Percentiles rank a stretch among this genome's conserved stretches.
Evolutionary conservation across 2,329 filamentous ascomycete species (phyloP).

Genomic region (Botrytis deweyae): DNA sequence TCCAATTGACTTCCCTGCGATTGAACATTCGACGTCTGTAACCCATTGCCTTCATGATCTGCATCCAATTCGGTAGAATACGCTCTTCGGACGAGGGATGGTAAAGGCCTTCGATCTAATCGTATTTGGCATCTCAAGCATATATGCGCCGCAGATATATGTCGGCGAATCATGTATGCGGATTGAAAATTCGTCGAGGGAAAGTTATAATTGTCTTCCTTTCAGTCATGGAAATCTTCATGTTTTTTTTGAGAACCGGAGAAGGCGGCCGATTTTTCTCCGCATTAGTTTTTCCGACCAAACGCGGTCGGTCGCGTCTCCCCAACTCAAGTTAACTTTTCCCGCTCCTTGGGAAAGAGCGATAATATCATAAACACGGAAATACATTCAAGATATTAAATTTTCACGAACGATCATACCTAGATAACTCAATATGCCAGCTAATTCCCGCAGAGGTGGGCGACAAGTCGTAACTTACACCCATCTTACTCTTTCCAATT

Average conservation of each 20-base stretch:
- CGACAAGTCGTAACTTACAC: constrained; percentile 11
- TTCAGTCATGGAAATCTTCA: not conserved
- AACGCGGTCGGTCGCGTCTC: constrained; percentile 11
- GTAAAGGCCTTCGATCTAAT: constrained; percentile 28
- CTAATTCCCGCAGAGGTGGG: not conserved
- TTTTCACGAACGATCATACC: too few relatives aligned
- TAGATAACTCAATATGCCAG: not conserved
- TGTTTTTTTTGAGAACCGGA: constrained; percentile 4
- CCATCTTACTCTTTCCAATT: not conserved
- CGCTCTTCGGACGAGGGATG: constrained; percentile 19
- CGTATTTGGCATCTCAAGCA: constrained; percentile 39
- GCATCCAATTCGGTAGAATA: constrained; percentile 8
- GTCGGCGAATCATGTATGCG: constrained; percentile 40
- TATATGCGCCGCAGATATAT: constrained; percentile 32
- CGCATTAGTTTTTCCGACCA: constrained; percentile 12
- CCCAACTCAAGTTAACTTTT: not conserved
- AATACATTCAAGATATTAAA: not conserved
- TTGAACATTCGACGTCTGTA: not conserved
- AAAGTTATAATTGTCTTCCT: not conserved
- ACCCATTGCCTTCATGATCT: constrained; percentile 8
- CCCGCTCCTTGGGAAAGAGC: too few relatives aligned
- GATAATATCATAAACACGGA: not conserved
- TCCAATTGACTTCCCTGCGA: not conserved
- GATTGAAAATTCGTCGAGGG: constrained; percentile 22
- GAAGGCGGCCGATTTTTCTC: not conserved